phyloP scores from a whole-genome alignment of 257 asterid species.

The Nicotiana undulata region DNA sequence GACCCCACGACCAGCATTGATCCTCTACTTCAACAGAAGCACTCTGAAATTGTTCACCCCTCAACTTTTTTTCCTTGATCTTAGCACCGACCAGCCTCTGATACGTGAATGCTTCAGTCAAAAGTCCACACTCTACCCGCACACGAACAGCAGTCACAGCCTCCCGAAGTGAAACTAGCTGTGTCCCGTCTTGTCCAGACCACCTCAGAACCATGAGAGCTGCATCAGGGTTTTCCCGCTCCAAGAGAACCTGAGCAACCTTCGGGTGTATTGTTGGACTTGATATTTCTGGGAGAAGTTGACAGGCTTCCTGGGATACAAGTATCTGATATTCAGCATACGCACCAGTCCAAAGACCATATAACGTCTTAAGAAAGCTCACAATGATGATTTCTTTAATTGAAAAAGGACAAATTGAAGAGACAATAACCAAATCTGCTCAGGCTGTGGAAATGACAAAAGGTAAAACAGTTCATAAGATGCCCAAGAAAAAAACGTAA shows the following conservation, averaged over 20 bases:
- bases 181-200: slow-evolving; percentile 73
- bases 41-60: slow-evolving; percentile 15
- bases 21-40: slow-evolving; percentile 35
- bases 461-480: not conserved
- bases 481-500: not conserved
- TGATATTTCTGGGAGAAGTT: slow-evolving; percentile 88
- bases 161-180: slow-evolving; percentile 60
- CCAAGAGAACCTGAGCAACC: slow-evolving; percentile 64
- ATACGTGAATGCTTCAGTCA: slow-evolving; percentile 90
- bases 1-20: slow-evolving; percentile 37
- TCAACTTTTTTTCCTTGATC: slow-evolving; percentile 54
- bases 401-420: not conserved
- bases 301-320: slow-evolving; percentile 64
- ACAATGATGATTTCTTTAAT: not conserved
- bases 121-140: slow-evolving; percentile 85
- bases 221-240: slow-evolving; percentile 88
- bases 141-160: slow-evolving; percentile 83
- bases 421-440: not conserved
- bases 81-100: slow-evolving; percentile 70
- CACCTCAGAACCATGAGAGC: slow-evolving; percentile 89
- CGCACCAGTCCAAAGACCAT: slow-evolving; percentile 1
- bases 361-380: not conserved
- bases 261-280: slow-evolving; percentile 75
- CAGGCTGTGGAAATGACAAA: not conserved
- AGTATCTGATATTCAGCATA: slow-evolving; percentile 5